Conservation (phyloP, 148 eudicot genomes). For the Chenopodium quinoa region DNA sequence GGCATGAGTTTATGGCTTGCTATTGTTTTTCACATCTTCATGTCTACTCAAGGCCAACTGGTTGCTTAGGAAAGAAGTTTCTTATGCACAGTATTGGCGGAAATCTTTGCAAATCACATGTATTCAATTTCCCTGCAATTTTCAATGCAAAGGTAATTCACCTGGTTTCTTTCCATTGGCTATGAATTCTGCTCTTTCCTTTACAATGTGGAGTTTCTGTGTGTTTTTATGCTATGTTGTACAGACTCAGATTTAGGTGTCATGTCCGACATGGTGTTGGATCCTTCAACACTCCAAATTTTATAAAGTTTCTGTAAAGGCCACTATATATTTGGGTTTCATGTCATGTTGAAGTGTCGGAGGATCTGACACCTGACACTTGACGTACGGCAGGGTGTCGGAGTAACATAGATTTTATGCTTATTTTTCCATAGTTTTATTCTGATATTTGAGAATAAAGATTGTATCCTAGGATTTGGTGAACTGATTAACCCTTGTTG, state of each 20-base stretch:
- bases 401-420: too few relatives aligned
- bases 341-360: too few relatives aligned
- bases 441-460: not conserved
- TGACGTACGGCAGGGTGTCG: too few relatives aligned
- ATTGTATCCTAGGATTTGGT: not conserved
- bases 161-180: not conserved
- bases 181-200: not conserved
- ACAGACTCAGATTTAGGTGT: too few relatives aligned
- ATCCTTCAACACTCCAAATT: too few relatives aligned
- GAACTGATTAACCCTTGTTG: constrained; percentile 9
- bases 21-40: constrained; percentile 22
- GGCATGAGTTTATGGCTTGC: constrained; percentile 33
- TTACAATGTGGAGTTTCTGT: not conserved
- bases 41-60: constrained; percentile 23
- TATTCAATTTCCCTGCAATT: constrained; percentile 23
- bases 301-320: too few relatives aligned
- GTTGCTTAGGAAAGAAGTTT: constrained; percentile 30
- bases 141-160: constrained; percentile 41
- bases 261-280: too few relatives aligned
- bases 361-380: too few relatives aligned
- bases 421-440: not conserved
- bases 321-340: too few relatives aligned
- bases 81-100: constrained; percentile 26
- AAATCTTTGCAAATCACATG: constrained; percentile 25
- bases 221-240: not conserved